phyloP scores from a whole-genome alignment of 129 eudicot genomes.

The Centella asiatica region DNA sequence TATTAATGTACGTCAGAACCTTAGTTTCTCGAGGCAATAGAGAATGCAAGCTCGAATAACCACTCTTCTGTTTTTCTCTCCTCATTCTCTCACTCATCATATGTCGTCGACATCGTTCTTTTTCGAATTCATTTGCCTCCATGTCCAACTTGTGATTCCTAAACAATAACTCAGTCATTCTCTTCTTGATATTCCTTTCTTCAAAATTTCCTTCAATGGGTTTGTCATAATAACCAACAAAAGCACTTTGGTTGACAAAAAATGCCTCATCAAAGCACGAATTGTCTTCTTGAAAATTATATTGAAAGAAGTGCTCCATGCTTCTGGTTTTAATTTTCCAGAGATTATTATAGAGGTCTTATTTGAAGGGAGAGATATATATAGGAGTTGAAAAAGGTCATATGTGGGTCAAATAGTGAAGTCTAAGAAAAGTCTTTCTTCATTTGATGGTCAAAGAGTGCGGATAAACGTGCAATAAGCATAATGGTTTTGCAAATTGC shows the following conservation, averaged over 20 bases:
- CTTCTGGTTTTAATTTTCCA: not conserved
- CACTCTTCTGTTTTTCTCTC: constrained; percentile 30
- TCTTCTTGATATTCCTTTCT: constrained; percentile 14
- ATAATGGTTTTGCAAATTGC: too few relatives aligned
- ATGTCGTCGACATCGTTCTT: constrained; percentile 21
- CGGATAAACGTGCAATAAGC: too few relatives aligned
- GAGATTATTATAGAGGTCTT: too few relatives aligned
- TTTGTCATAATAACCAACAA: constrained; percentile 2
- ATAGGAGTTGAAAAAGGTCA: too few relatives aligned
- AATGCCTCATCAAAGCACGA: not conserved
- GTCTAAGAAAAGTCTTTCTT: too few relatives aligned
- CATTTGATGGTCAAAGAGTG: too few relatives aligned
- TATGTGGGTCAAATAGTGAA: too few relatives aligned
- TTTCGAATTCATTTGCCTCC: not conserved
- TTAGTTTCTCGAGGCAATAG: constrained; percentile 31
- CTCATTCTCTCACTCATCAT: constrained; percentile 36
- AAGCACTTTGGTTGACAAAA: constrained; percentile 22
- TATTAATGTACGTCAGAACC: constrained; percentile 14
- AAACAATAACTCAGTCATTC: constrained; percentile 30
- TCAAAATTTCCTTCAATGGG: constrained; percentile 2
- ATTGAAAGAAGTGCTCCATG: constrained; percentile 16
- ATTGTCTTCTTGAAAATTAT: not conserved
- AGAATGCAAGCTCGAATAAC: constrained; percentile 23
- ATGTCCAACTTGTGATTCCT: constrained; percentile 1
- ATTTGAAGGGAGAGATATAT: too few relatives aligned